phyloP scores from a whole-genome alignment of 495 filamentous ascomycete species.

The Penicillium psychrofluorescens region DNA sequence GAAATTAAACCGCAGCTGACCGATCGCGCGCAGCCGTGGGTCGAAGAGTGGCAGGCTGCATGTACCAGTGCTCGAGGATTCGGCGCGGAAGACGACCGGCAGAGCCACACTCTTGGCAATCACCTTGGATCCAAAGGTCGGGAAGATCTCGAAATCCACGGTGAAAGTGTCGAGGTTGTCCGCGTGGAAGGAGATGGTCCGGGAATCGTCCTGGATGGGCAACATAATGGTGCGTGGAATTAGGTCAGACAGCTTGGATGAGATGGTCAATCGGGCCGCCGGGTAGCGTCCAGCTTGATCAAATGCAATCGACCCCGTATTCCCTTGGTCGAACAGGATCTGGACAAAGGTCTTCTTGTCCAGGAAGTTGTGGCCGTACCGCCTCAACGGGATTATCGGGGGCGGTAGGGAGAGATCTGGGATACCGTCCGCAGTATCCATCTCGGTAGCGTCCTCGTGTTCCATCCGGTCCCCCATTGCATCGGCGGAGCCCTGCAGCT shows the following conservation, averaged over 20 bases:
- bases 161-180: conserved; percentile 87
- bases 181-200: conserved; percentile 88
- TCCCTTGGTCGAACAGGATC: conserved; percentile 71
- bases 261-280: conserved; percentile 89
- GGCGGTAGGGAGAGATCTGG: conserved; percentile 89
- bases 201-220: conserved; percentile 91
- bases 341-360: conserved; percentile 94
- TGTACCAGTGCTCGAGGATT: conserved; percentile 65
- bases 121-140: conserved; percentile 92
- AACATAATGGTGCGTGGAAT: conserved; percentile 93
- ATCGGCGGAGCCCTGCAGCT: conserved; percentile 26
- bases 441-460: conserved; percentile 52
- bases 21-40: conserved; percentile 85
- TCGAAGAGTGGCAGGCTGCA: conserved; percentile 89
- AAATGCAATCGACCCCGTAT: conserved; percentile 69
- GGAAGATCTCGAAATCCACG: conserved; percentile 96
- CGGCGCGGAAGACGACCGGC: conserved; percentile 72
- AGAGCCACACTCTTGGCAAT: conserved; percentile 92
- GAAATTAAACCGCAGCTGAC: conserved; percentile 85
- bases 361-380: conserved; percentile 97
- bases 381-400: conserved; percentile 86
- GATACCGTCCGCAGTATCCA: conserved; percentile 75
- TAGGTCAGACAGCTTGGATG: conserved; percentile 88
- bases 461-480: conserved; percentile 19
- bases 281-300: conserved; percentile 95